Evolutionary conservation across 225 moss, liverwort and hornwort genomes (phyloP).

Genomic region (Pseudisothecium myosuroides): DNA sequence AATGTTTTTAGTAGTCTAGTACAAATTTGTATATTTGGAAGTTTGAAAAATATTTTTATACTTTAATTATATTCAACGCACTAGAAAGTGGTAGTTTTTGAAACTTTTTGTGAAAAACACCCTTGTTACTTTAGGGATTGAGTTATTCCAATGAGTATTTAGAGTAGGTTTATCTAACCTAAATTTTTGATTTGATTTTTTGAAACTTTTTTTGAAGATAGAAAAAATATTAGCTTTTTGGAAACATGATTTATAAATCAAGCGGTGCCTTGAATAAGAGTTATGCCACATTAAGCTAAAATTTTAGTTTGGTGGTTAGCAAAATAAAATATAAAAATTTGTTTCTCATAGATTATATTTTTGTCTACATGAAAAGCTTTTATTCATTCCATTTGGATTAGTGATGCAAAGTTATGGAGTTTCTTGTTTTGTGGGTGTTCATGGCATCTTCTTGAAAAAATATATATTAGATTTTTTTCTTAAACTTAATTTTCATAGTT

Average conservation of each 20-base stretch:
- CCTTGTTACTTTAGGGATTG: rapidly evolving
- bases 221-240: neutral
- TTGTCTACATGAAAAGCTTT: neutral
- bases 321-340: too few relatives aligned
- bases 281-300: too few relatives aligned
- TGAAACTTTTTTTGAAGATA: neutral
- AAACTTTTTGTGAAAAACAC: neutral
- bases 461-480: rapidly evolving
- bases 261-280: rapidly evolving
- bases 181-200: too few relatives aligned
- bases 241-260: too few relatives aligned
- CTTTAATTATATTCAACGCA: neutral
- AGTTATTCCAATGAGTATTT: too few relatives aligned
- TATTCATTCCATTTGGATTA: neutral
- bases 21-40: too few relatives aligned
- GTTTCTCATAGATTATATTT: neutral
- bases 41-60: too few relatives aligned
- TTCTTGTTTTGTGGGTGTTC: neutral
- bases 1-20: too few relatives aligned
- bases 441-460: neutral
- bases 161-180: too few relatives aligned
- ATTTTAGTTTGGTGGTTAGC: too few relatives aligned
- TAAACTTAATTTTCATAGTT: neutral
- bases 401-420: neutral
- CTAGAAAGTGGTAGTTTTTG: neutral